A percentile compares a stretch with the other conserved stretches of the same genome.
Evolutionary conservation across 108 stramenopile species (phyloP).

Genomic region (Discostella pseudostelligera): DNA sequence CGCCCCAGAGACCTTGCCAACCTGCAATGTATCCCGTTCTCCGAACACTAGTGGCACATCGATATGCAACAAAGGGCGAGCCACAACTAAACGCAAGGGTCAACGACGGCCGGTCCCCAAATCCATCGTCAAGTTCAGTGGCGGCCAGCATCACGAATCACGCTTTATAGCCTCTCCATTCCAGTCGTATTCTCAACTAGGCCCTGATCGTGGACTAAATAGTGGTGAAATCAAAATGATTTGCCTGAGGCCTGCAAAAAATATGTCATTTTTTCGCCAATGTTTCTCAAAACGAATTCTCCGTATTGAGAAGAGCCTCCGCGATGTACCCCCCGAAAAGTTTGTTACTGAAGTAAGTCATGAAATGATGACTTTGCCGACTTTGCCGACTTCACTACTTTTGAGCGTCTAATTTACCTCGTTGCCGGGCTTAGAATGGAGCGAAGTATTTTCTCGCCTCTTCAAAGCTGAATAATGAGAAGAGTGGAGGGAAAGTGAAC

Average conservation of each 20-base stretch:
- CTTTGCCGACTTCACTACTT: no score
- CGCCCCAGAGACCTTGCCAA: no score
- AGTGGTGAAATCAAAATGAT: background rate
- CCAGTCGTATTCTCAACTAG: background rate
- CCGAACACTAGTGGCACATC: no score
- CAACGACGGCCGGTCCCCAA: no score
- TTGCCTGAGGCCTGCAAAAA: background rate
- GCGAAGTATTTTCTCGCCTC: slow-evolving; percentile 4
- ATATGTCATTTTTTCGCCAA: slow-evolving; percentile 2
- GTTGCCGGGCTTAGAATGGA: background rate
- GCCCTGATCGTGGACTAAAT: slow-evolving; percentile 6
- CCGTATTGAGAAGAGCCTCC: background rate
- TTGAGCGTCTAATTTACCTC: no score
- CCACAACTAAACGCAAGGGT: no score
- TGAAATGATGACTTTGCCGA: background rate
- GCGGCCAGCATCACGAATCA: no score
- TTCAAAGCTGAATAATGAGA: background rate
- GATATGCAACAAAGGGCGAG: no score
- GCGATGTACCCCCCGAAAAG: background rate
- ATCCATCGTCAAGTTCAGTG: no score
- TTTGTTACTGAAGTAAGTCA: background rate
- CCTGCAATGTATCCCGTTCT: no score
- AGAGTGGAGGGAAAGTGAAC: background rate
- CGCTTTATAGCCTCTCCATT: background rate
- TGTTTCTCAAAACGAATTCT: background rate